phyloP scores from a whole-genome alignment of 2,329 filamentous ascomycete genomes.

The Ceratocystiopsis brevicomis region DNA sequence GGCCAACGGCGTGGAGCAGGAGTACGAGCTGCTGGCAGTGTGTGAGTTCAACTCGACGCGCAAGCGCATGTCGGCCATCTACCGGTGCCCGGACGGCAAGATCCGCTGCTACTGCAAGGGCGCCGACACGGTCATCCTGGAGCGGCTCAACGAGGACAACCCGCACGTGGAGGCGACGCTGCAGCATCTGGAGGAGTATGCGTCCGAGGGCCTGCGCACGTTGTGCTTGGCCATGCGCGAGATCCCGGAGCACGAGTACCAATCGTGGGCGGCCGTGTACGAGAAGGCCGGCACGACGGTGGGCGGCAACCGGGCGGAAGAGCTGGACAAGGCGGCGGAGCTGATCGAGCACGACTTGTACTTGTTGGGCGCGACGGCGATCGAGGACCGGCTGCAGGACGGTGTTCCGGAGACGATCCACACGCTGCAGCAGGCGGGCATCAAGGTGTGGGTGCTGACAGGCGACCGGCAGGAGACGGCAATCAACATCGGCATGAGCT shows the following conservation, averaged over 20 bases:
- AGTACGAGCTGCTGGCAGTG: conserved; percentile 88
- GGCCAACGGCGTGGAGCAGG: conserved; percentile 48
- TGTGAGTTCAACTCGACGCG: conserved; percentile 97
- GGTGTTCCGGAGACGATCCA: conserved; percentile 97
- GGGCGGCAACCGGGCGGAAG: conserved; percentile 77
- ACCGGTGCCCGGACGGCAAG: conserved; percentile 89
- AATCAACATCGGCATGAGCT: conserved; percentile 99
- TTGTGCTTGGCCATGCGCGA: conserved; percentile 91
- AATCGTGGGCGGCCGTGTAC: conserved; percentile 71
- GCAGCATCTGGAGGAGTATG: conserved; percentile 94
- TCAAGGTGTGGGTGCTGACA: conserved; percentile 97
- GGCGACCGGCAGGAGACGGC: conserved; percentile 96
- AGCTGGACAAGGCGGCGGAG: conserved; percentile 92
- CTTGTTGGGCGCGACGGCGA: conserved; percentile 84
- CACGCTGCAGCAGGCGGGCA: conserved; percentile 86
- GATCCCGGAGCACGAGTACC: conserved; percentile 72
- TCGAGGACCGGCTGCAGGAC: conserved; percentile 91
- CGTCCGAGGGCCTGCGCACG: conserved; percentile 84
- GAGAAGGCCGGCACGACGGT: conserved; percentile 81
- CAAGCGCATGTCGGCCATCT: conserved; percentile 96
- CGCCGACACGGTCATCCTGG: conserved; percentile 91
- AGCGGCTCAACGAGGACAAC: conserved; percentile 68
- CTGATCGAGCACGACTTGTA: conserved; percentile 85
- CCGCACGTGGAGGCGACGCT: conserved; percentile 78
- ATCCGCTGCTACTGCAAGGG: conserved; percentile 90